Base-by-base conservation (phyloP, 441 rosid species). In the Euphorbia celastroides region DNA sequence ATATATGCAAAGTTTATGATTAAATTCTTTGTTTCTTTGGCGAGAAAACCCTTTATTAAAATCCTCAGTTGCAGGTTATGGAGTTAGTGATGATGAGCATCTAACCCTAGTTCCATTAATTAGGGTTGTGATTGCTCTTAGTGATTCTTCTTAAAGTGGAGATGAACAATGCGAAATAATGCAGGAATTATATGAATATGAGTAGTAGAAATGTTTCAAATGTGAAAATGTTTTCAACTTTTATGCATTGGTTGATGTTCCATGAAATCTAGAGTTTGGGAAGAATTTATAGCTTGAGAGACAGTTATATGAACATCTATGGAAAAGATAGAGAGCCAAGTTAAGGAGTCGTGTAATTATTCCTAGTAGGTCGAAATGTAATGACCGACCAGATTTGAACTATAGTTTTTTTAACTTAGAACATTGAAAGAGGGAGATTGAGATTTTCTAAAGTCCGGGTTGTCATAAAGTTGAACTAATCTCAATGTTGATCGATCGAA, bases 61-160 rank as follows among this genome's bases (percentile, higher is more conserved):
- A 58, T 64, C 9, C 12, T 32, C 34, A 51, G 25, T 31, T 22
- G 44, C 55, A 59, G 48, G 48, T 50, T 61, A 1, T 59, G 60
- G 65, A 58, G 59, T 48, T 61, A 11, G 19, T 57, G 12, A 30
- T 57, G 26, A 26, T 42, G 41, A 23, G 22, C 34, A 30, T 26
- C 17, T 34, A 27, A 69, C 72, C 72, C 72, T 55, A 62, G 46
- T 54, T 55, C 42, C 32, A 5, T 31, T 41, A 41, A 41, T 69
- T 62, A 62, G 67, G 72, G 72, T 62, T 62, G 60, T 6, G 60
- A 19, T 60, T 25, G 38, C 60, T 16, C 0, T 44, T 12, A 11
- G 9, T 62, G 38, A 7, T 62, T 41, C 44, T 7, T 12, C 6
- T 14, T 61, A 7, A 9, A 14, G 17, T 7, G 50, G 50, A 2